These are phyloP conservation scores for Mycena capillaripes DNA, from an alignment of 768 basidiomycete genomes.

Conservation along the genomic window DNA sequence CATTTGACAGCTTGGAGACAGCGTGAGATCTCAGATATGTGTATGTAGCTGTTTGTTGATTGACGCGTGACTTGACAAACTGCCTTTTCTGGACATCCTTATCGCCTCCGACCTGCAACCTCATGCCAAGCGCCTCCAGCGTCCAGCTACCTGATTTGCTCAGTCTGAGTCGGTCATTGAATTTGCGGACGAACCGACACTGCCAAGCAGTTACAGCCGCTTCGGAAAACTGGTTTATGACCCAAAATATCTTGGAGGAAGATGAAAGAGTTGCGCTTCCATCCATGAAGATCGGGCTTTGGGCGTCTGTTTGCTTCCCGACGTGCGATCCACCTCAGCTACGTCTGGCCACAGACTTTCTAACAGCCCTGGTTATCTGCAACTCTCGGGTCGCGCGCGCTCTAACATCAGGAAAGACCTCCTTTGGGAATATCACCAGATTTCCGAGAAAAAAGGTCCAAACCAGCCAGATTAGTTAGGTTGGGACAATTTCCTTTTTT, in stretches of 20 bases:
- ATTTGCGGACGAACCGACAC: constrained; percentile 55
- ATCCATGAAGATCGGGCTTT: constrained; percentile 60
- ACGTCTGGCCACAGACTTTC: constrained; percentile 63
- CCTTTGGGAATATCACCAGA: too few relatives aligned
- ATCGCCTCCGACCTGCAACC: too few relatives aligned
- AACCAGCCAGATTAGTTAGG: too few relatives aligned
- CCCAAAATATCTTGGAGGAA: constrained; percentile 41
- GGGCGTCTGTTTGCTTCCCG: constrained; percentile 73
- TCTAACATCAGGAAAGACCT: too few relatives aligned
- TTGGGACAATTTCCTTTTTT: too few relatives aligned
- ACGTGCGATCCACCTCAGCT: constrained; percentile 70
- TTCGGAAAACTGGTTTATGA: constrained; percentile 50
- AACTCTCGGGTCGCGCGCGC: constrained; percentile 45
- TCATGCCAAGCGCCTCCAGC: constrained; percentile 41
- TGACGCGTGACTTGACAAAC: too few relatives aligned
- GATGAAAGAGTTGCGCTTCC: constrained; percentile 44
- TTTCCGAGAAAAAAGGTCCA: too few relatives aligned
- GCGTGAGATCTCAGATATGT: too few relatives aligned
- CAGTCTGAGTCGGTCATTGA: constrained; percentile 47
- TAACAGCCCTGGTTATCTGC: constrained; percentile 57
- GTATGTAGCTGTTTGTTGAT: too few relatives aligned
- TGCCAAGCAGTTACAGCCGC: constrained; percentile 50
- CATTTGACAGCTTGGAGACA: too few relatives aligned
- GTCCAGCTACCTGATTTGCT: constrained; percentile 61
- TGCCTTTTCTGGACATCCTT: too few relatives aligned